Conservation (phyloP, 495 filamentous ascomycete species). For the Margaritispora aquatica region DNA sequence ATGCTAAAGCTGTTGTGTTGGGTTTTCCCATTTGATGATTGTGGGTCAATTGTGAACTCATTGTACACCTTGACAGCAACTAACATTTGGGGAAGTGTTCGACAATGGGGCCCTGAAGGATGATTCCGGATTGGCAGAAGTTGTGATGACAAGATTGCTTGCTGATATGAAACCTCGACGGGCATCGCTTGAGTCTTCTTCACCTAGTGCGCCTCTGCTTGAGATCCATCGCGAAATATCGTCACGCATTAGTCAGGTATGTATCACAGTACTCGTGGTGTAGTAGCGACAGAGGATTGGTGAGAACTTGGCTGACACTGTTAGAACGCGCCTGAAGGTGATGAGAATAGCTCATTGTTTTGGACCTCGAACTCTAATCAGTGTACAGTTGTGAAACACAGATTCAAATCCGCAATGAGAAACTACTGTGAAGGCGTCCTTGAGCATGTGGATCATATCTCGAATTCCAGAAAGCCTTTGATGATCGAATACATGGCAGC, state of each 20-base stretch:
- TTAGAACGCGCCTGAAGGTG: neutral
- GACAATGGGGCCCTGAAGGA: neutral
- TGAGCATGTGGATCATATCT: constrained; percentile 1
- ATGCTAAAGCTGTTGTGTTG: neutral
- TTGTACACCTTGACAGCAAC: no score
- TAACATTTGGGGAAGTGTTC: neutral
- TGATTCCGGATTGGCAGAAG: neutral
- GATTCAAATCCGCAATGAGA: neutral
- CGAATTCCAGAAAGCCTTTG: neutral
- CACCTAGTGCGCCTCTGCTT: neutral
- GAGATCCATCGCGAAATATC: neutral
- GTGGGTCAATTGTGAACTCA: neutral
- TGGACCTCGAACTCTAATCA: neutral
- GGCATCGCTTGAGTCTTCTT: neutral
- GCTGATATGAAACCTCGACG: neutral
- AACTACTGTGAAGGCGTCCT: neutral
- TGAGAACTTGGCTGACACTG: no score
- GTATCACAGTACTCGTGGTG: neutral
- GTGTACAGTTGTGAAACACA: neutral
- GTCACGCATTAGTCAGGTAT: neutral
- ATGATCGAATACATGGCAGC: neutral
- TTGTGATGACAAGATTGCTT: neutral
- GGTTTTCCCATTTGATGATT: neutral
- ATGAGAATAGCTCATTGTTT: neutral
- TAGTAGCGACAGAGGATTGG: no score